phyloP scores from a whole-genome alignment of 768 basidiomycete species.

The Hirschioporus abietinus region DNA sequence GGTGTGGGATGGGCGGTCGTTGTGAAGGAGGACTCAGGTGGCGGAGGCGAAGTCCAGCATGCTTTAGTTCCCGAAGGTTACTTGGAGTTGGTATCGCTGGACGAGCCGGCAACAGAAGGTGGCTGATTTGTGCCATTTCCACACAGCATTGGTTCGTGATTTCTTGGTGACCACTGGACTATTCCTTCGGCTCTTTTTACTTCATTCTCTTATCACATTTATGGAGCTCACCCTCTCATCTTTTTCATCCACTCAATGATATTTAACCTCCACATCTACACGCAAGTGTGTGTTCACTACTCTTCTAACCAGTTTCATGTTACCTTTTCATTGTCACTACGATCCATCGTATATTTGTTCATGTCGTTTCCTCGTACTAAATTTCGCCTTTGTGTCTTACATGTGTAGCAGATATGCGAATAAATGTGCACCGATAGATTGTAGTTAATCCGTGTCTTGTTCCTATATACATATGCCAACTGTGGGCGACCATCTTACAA shows the following conservation, averaged over 20 bases:
- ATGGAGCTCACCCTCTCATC: neutral
- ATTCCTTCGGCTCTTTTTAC: neutral
- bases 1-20: slow-evolving; percentile 75
- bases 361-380: too few relatives aligned
- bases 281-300: neutral
- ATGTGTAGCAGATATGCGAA: neutral
- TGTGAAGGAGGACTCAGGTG: slow-evolving; percentile 30
- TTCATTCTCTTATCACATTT: neutral
- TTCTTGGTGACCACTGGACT: neutral
- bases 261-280: neutral
- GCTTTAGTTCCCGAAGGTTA: slow-evolving; percentile 80
- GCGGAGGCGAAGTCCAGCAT: slow-evolving; percentile 37
- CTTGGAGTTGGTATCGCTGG: slow-evolving; percentile 51
- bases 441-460: neutral
- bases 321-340: too few relatives aligned
- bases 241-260: neutral
- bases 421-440: neutral
- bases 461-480: too few relatives aligned
- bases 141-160: neutral
- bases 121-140: neutral
- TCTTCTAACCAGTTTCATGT: neutral
- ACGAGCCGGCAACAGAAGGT: slow-evolving; percentile 24
- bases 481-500: too few relatives aligned
- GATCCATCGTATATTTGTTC: too few relatives aligned
- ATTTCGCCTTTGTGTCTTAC: neutral